Evolutionary conservation across 2,329 filamentous ascomycete species (phyloP).

Genomic region (Exophiala bonariae): DNA sequence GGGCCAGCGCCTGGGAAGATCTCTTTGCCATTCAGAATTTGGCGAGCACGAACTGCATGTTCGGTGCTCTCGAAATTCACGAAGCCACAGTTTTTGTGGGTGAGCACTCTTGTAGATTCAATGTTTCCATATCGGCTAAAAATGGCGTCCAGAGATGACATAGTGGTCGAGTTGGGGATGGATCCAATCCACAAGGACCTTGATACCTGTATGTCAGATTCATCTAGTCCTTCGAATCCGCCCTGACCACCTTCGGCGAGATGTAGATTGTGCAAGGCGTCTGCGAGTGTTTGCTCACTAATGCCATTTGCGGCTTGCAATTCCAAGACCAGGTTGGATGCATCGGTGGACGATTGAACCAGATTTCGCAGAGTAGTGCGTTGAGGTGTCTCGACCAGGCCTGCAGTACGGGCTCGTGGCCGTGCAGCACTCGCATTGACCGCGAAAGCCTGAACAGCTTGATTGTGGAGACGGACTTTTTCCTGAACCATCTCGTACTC

Average conservation of each 20-base stretch:
- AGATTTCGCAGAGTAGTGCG: slow-evolving; percentile 68
- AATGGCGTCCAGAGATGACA: slow-evolving; percentile 90
- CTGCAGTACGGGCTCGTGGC: slow-evolving; percentile 86
- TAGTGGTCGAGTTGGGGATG: slow-evolving; percentile 94
- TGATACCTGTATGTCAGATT: slow-evolving; percentile 75
- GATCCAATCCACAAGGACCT: slow-evolving; percentile 95
- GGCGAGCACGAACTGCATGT: slow-evolving; percentile 85
- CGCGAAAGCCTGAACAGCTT: slow-evolving; percentile 89
- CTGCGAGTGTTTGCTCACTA: slow-evolving; percentile 15
- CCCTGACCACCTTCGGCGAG: slow-evolving; percentile 17
- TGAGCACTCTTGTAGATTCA: slow-evolving; percentile 86
- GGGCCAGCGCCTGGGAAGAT: slow-evolving; percentile 96
- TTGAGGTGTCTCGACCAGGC: slow-evolving; percentile 76
- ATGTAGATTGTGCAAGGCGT: slow-evolving; percentile 23
- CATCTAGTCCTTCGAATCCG: slow-evolving; percentile 70
- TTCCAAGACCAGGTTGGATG: slow-evolving; percentile 15
- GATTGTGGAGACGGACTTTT: slow-evolving; percentile 83
- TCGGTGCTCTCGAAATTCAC: slow-evolving; percentile 95
- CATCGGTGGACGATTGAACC: slow-evolving; percentile 53
- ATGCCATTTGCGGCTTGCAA: slow-evolving; percentile 17
- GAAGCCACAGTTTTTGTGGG: slow-evolving; percentile 98
- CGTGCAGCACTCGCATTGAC: slow-evolving; percentile 78
- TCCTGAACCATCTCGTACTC: slow-evolving; percentile 62
- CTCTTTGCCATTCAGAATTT: slow-evolving; percentile 89
- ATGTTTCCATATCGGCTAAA: slow-evolving; percentile 93